Evolutionary conservation across 129 eudicot genomes (phyloP).

Genomic region (Arctium lappa): DNA sequence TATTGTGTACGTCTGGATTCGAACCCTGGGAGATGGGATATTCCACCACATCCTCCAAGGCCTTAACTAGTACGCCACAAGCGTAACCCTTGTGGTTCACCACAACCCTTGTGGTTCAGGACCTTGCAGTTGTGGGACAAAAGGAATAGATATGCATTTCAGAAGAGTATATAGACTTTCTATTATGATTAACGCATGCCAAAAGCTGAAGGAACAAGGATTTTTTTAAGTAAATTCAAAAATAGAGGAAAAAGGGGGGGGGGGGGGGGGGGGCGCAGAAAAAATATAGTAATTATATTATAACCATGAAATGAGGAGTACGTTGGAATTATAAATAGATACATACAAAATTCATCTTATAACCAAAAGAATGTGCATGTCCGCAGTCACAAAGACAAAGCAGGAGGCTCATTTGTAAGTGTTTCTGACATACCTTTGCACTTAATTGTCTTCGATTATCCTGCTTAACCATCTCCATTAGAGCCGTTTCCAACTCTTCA

Average conservation of each 20-base stretch:
- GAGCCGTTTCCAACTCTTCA: constrained; percentile 93
- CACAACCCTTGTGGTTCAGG: too few relatives aligned
- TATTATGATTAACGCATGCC: background rate
- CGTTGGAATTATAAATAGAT: background rate
- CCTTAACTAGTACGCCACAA: too few relatives aligned
- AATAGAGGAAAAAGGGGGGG: background rate
- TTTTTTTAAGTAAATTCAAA: background rate
- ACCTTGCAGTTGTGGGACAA: too few relatives aligned
- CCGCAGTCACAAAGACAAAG: background rate
- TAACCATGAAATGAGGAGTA: background rate
- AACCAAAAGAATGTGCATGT: background rate
- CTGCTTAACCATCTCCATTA: constrained; percentile 98
- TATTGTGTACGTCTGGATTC: too few relatives aligned
- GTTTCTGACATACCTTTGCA: constrained; percentile 55
- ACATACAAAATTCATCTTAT: background rate
- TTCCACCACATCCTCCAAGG: too few relatives aligned
- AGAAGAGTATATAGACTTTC: background rate
- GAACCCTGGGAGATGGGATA: too few relatives aligned
- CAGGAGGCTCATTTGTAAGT: background rate
- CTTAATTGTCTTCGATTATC: constrained; percentile 86
- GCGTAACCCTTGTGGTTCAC: too few relatives aligned
- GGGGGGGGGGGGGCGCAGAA: too few relatives aligned
- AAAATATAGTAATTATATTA: background rate
- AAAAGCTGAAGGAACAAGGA: background rate
- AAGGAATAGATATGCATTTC: background rate